Evolutionary conservation across 306 rosid species (phyloP).

Genomic region (Sesbania bispinosa): DNA sequence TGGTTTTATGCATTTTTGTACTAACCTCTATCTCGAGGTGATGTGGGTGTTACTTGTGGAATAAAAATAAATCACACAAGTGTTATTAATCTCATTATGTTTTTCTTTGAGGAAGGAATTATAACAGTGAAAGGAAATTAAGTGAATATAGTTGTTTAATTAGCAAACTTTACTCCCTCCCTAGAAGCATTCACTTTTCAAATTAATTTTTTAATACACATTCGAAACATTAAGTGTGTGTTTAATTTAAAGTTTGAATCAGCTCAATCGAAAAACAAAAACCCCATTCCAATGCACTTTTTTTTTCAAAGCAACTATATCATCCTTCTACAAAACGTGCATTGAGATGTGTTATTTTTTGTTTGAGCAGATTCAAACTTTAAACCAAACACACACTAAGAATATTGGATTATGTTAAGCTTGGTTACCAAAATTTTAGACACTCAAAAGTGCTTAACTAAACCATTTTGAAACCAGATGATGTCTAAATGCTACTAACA

Average conservation of each 20-base stretch:
- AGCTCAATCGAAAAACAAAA: no score
- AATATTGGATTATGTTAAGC: neutral
- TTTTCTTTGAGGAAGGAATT: neutral
- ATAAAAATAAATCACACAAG: constrained; percentile 31
- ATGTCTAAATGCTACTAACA: neutral
- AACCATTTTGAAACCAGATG: neutral
- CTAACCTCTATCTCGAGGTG: constrained; percentile 46
- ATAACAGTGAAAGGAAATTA: neutral
- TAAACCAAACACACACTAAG: no score
- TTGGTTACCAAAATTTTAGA: neutral
- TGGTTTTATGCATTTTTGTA: constrained; percentile 43
- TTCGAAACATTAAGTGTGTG: neutral
- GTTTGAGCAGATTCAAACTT: no score
- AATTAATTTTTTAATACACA: neutral
- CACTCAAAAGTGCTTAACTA: neutral
- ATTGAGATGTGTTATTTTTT: no score
- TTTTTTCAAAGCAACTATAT: no score
- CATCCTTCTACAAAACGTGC: no score
- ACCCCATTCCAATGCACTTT: no score
- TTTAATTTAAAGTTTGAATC: no score
- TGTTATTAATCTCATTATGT: constrained; percentile 24
- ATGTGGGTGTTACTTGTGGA: constrained; percentile 47
- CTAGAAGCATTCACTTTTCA: neutral
- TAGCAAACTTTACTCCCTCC: neutral
- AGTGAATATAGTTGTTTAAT: neutral